phyloP scores from a whole-genome alignment of 2,329 filamentous ascomycete species.

The Sarocladium brachiariae region DNA sequence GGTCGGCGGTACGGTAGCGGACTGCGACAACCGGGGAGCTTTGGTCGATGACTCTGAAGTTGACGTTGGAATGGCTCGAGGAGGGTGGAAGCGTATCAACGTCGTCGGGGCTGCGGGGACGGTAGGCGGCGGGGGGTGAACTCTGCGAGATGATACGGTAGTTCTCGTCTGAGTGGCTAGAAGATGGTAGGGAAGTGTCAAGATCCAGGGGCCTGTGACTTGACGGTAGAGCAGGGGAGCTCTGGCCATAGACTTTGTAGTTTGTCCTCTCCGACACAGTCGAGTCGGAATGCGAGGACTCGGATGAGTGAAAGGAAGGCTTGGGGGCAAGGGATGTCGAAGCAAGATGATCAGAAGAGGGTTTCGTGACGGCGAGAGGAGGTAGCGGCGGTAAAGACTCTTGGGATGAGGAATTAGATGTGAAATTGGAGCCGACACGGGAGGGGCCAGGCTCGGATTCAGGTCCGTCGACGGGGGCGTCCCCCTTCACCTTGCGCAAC shows the following conservation, averaged over 20 bases:
- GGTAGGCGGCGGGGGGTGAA: background rate
- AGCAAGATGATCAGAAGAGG: background rate
- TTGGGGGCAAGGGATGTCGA: conserved; percentile 5
- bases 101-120: conserved; percentile 1
- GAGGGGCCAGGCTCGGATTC: conserved; percentile 9
- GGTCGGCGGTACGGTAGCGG: background rate
- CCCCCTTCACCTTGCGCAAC: conserved; percentile 42
- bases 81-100: background rate
- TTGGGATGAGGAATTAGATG: conserved; percentile 13
- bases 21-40: conserved; percentile 11
- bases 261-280: conserved; percentile 45
- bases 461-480: conserved; percentile 23
- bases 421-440: conserved; percentile 9
- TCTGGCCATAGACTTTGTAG: conserved; percentile 46
- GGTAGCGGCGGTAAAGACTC: conserved; percentile 8
- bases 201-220: conserved; percentile 20
- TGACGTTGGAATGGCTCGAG: conserved; percentile 1
- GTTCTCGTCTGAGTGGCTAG: conserved; percentile 1
- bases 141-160: conserved; percentile 1
- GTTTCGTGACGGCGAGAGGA: conserved; percentile 9
- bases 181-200: conserved; percentile 29
- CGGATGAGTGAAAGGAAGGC: conserved; percentile 10
- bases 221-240: conserved; percentile 24
- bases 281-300: conserved; percentile 29
- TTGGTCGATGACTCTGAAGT: conserved; percentile 1